Percentiles rank a stretch among this genome's conserved stretches.
Evolutionary conservation across 129 eudicot species (phyloP).

Genomic region (Daucus carota): DNA sequence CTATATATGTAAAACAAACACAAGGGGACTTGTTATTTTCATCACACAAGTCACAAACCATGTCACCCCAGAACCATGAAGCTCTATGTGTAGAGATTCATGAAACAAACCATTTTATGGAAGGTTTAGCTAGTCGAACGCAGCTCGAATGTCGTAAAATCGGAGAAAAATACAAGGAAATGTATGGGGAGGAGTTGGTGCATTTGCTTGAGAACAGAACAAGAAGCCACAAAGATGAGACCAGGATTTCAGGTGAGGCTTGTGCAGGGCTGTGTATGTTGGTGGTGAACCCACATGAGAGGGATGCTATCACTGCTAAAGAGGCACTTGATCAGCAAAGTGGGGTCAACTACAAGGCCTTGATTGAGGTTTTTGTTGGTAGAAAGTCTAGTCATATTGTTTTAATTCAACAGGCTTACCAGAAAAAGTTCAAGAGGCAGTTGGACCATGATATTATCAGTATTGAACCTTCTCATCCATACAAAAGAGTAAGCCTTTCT

Average conservation of each 20-base stretch:
- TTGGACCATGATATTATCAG: slow-evolving; percentile 54
- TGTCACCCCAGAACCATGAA: slow-evolving; percentile 33
- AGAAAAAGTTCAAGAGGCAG: slow-evolving; percentile 42
- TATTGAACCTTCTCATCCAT: slow-evolving; percentile 69
- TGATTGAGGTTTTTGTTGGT: slow-evolving; percentile 60
- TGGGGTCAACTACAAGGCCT: slow-evolving; percentile 42
- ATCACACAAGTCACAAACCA: not conserved
- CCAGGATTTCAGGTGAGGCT: slow-evolving; percentile 11
- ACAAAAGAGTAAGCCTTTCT: slow-evolving; percentile 45
- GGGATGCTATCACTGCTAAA: slow-evolving; percentile 50
- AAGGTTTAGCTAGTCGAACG: slow-evolving; percentile 16
- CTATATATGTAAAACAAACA: not conserved
- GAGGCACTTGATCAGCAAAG: slow-evolving; percentile 38
- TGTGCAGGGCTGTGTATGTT: slow-evolving; percentile 35
- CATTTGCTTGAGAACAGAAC: slow-evolving; percentile 21
- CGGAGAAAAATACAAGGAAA: slow-evolving; percentile 43
- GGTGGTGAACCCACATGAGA: slow-evolving; percentile 52
- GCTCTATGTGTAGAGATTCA: slow-evolving; percentile 48
- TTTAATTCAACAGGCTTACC: slow-evolving; percentile 67
- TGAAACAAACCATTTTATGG: slow-evolving; percentile 28
- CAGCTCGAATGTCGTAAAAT: slow-evolving; percentile 34
- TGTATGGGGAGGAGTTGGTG: slow-evolving; percentile 53
- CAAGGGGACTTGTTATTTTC: not conserved
- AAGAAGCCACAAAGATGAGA: not conserved
- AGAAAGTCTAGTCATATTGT: slow-evolving; percentile 74